Base-by-base conservation (phyloP, 108 stramenopile genomes). In the Fistulifera solaris region DNA sequence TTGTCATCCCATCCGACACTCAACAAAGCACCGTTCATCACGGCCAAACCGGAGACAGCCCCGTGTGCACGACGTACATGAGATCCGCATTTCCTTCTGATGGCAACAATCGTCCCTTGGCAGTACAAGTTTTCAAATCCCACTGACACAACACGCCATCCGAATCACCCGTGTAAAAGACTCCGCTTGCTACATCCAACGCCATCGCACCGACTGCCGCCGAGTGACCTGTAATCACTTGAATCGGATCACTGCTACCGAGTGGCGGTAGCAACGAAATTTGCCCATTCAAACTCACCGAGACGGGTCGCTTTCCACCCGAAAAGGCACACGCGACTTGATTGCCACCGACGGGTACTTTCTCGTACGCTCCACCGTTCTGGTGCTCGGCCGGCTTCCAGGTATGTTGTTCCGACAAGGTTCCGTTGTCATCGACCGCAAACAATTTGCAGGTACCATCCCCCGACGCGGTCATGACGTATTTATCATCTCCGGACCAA, bases 1-100 rank as follows among this genome's bases (percentile, higher is more conserved):
- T 52, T 79, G 61, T 98, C 97, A 57, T 98, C 97, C 93, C 94
- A 96, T 24, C 95, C 97, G 6, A 80, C 75, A 48, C 76, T 88
- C 26, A 88, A 65, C 0, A 98, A 31, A 6, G 48, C 62, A 18
- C 56, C 75, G 6, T 65, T 51, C 42, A 69, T 46, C 17, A 72
- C 59, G 0, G 78, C 68, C 38, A 80, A 44, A 17, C 73, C 84
- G 8, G 67, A 65, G 42, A 84, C 64, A 18, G 86, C 88, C 86
- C 90, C 15, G 67, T 59, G 46, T 95, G 94, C 11, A 87, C 67
- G 38, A 73, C 66, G 22, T 68, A 75, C 27, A 62, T 62, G 13
- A 81, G 22, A 28, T 77, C 77, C 7, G 57, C 31, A 58, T 78
- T 70, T 12, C 52, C 44, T 40, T 66, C 52, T 11, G 62, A 23